Evolutionary conservation across 2,329 filamentous ascomycete species (phyloP), one percentile per base, ranked within the genome.

Genomic region (Aspergillus costaricaensis): DNA sequence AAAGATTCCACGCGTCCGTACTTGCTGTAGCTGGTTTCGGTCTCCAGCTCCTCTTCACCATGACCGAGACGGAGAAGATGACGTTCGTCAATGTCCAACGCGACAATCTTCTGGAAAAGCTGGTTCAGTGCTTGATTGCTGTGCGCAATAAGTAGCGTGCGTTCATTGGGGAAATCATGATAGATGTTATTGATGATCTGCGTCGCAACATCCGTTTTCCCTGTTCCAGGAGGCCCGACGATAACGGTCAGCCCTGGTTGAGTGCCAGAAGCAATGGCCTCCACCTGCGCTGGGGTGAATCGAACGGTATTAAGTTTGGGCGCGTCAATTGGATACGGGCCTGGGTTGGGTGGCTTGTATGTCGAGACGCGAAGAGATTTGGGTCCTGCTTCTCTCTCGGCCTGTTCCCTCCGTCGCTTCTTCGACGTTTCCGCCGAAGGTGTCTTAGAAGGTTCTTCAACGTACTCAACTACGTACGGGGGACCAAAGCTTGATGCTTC

Each of bases 151-250:
- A 99, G 86, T 17, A 99, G 81, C 0, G 95, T 99, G 68, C 92
- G 90, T 76, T 99, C 92, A 65, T 89, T 83, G 7, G 95, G 93
- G 74, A 97, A 99, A 77, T 98, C 96, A 81, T 98, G 94, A 73
- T 99, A 99, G 68, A 99, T 90, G 75, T 98, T 97, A 80, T 91
- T 97, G 79, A 99, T 99, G 74, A 98, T 96, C 76, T 99, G 95
- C 4, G 94, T 97, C 51, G 92, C 93, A 56, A 99, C 95, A 77
- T 99, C 95, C n/a, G 95, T 99, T 81, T 99, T 99, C 64, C 96
- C 95, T 6, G 95, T 99, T 57, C 95, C 95, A 7, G 95, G 95
- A 57, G 95, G 95, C 1, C 95, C 95, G 63, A 99, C 91, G 67
- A 99, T 90, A 51, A 99, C 86, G 1, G 94, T 97, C 55, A 99